Percentiles rank a stretch among this genome's conserved stretches.
phyloP scores from a whole-genome alignment of 805 yeast species.

The Candida coleopterorum region DNA sequence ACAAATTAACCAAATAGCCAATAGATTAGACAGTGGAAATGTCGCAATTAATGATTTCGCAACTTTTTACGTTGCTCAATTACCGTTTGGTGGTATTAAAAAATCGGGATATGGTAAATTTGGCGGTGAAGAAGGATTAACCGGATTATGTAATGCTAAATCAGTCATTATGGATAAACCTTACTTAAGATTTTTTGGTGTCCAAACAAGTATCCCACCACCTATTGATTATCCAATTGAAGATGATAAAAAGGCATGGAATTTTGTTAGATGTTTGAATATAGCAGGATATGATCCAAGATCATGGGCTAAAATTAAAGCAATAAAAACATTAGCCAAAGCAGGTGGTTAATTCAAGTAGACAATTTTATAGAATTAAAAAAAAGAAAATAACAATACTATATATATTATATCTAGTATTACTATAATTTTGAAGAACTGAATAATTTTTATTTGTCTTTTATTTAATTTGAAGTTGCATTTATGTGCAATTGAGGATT shows the following conservation, averaged over 20 bases:
- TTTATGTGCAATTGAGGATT: conserved; percentile 80
- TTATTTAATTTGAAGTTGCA: conserved; percentile 36
- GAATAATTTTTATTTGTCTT: background rate
- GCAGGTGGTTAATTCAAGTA: conserved; percentile 5
- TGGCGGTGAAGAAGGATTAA: conserved; percentile 95
- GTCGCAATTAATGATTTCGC: conserved; percentile 98
- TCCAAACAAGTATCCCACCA: conserved; percentile 80
- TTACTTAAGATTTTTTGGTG: conserved; percentile 48
- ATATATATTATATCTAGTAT: conserved; percentile 1
- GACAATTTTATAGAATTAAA: no score
- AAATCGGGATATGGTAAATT: conserved; percentile 97
- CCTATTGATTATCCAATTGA: conserved; percentile 90
- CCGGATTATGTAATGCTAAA: conserved; percentile 84
- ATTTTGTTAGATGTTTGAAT: conserved; percentile 75
- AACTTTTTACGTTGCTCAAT: conserved; percentile 88
- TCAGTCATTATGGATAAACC: conserved; percentile 82
- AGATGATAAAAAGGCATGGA: conserved; percentile 82
- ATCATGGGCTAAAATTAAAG: conserved; percentile 54
- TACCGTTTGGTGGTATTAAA: conserved; percentile 94
- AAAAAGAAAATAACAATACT: no score
- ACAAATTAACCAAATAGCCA: conserved; percentile 59
- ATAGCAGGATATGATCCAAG: conserved; percentile 78
- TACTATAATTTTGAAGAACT: background rate
- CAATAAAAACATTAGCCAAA: conserved; percentile 35
- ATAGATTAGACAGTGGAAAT: conserved; percentile 72